Evolutionary conservation across 768 basidiomycete genomes (phyloP), one percentile per base, ranked within the genome.

Genomic region (Sarcomyxa edulis): DNA sequence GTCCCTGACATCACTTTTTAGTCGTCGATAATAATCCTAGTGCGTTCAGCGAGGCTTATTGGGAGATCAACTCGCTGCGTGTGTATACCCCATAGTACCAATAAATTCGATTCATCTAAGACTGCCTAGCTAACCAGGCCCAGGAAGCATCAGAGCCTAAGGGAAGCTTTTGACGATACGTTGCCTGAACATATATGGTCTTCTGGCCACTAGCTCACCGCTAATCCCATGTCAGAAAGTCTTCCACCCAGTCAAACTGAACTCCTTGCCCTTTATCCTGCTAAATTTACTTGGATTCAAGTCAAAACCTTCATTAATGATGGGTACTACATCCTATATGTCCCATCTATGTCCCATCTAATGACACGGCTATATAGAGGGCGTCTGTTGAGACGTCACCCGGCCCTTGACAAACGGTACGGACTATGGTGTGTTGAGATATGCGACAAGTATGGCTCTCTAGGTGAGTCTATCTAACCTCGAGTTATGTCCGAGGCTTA

Each of bases 291-390:
- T 0, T 90, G 84, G 83, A 46, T 57, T 7, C 78, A 90, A 53
- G 61, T 90, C 20, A 88, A 80, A 61, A 71, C 76, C 4, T 88
- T 90, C 46, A 68, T 90, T 34, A 84, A 81, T 52, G 84, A 85
- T 41, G 86, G 86, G 84, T 84, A 65, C 52, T n/a, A 4, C n/a
- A n/a, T n/a, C n/a, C 26, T 18, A 6, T 16, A 24, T 15, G 16
- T 14, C 6, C 20, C 8, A 42, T 15, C 15, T 10, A 10, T n/a
- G 22, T 8, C 32, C 14, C 16, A 36, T 9, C 3, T 35, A 32
- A 24, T 40, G 26, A 5, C 32, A 14, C n/a, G 7, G 36, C 31
- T 18, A 24, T 22, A 28, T n/a, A 43, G 89, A 87, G 27, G 86
- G 91, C 52, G 85, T 2, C 66, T 89, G 24, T 65, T 92, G 35